Evolutionary conservation across 176 grass and related monocot genomes (phyloP), one percentile per base, ranked within the genome.

Genomic region (Aegilops bicornis): DNA sequence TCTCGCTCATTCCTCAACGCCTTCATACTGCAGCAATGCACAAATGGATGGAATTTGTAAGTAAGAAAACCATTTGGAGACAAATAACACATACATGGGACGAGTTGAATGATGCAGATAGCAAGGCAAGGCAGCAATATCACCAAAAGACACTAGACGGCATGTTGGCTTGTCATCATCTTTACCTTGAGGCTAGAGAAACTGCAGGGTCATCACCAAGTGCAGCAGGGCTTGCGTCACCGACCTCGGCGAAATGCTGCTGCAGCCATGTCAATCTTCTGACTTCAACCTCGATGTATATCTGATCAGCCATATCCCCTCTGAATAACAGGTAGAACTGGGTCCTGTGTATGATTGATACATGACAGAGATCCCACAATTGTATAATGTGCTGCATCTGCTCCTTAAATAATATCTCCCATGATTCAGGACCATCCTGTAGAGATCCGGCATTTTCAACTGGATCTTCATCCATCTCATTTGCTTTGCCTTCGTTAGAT

Each of bases 301-400:
- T 98, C 86, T 94, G 91, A 89, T 98, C 96, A 37, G 93, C 93
- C 78, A 27, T 85, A 10, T 94, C 93, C 56, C 96, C 96, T 84
- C 77, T 91, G 86, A 98, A 98, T 77, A 98, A 77, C 73, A 92
- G 88, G 81, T 95, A 95, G 73, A 98, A 98, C 75, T 98, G 96
- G 16, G 93, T 94, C 35, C 96, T 91, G 54, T 98, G 93, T 84
- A 95, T 98, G 81, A 98, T 98, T 0, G 96, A 98, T 65, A 92
- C 89, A 64, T 98, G 91, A 42, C 96, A 98, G 37, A 91, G 45
- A 84, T 98, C 81, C 96, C 96, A 98, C 42, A 94, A 79, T 80
- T 89, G 83, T 78, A 98, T 92, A 84, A 98, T 98, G 74, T 94
- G 87, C 81, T 91, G 89, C 93, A 95, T 98, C 88, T 98, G 93